phyloP scores from a whole-genome alignment of 306 rosid species.

The Carpinus viminea region DNA sequence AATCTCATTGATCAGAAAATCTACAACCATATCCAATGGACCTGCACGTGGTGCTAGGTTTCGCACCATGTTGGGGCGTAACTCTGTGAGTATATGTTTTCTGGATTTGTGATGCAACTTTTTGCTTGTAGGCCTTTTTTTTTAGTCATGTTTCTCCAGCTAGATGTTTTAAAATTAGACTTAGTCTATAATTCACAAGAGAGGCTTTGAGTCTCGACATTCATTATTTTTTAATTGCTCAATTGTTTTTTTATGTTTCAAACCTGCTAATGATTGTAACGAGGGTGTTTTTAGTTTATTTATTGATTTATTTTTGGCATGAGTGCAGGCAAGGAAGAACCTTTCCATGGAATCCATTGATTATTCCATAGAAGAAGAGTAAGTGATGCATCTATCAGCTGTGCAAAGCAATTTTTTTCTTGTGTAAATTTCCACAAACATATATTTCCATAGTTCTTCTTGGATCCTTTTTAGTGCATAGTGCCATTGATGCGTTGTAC shows the following conservation, averaged over 20 bases:
- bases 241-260: constrained; percentile 1
- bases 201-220: constrained; percentile 15
- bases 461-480: constrained; percentile 18
- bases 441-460: constrained; percentile 7
- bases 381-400: constrained; percentile 48
- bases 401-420: constrained; percentile 19
- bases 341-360: constrained; percentile 90
- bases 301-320: constrained; percentile 14
- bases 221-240: constrained; percentile 4
- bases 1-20: constrained; percentile 46
- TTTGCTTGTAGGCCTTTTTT: constrained; percentile 26
- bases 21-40: constrained; percentile 51
- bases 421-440: neutral
- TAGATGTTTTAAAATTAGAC: constrained; percentile 9
- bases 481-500: constrained; percentile 14
- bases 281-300: constrained; percentile 7
- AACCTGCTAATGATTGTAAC: neutral
- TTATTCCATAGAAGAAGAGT: constrained; percentile 62
- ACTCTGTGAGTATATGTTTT: constrained; percentile 64
- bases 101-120: constrained; percentile 11
- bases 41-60: constrained; percentile 36
- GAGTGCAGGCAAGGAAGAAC: constrained; percentile 85
- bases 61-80: constrained; percentile 60
- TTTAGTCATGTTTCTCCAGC: constrained; percentile 21
- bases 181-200: constrained; percentile 1